Evolutionary conservation across 257 asterid genomes (phyloP).

Genomic region (Rauvolfia tetraphylla): DNA sequence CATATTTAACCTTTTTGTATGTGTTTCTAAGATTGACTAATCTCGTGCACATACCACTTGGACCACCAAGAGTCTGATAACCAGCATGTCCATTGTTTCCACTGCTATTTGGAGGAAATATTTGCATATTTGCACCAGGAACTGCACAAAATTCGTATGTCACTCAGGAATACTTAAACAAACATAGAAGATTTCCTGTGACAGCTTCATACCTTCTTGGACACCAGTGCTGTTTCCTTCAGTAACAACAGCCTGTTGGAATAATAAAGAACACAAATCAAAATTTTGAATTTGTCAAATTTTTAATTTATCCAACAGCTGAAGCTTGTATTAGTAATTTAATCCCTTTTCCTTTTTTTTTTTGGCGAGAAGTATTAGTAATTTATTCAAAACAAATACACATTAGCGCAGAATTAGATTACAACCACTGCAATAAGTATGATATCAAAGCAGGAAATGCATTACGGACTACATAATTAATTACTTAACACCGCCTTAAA

Average conservation of each 20-base stretch:
- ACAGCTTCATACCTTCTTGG: slow-evolving; percentile 46
- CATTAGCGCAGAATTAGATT: not conserved
- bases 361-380: too few relatives aligned
- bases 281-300: not conserved
- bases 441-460: not conserved
- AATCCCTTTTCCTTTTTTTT: too few relatives aligned
- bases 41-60: slow-evolving; percentile 38
- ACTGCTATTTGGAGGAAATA: slow-evolving; percentile 67
- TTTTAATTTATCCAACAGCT: not conserved
- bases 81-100: slow-evolving; percentile 52
- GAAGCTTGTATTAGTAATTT: not conserved
- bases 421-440: not conserved
- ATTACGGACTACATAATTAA: not conserved
- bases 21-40: not conserved
- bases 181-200: slow-evolving; percentile 3
- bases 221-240: slow-evolving; percentile 51
- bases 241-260: slow-evolving; percentile 70
- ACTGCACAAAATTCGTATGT: slow-evolving; percentile 31
- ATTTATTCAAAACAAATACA: not conserved
- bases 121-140: slow-evolving; percentile 78
- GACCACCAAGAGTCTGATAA: slow-evolving; percentile 62
- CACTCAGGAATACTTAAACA: slow-evolving; percentile 5
- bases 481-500: not conserved
- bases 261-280: slow-evolving; percentile 8
- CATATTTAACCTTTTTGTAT: not conserved